Conservation (phyloP, 129 eudicot species). For the Kitagawia praeruptora region DNA sequence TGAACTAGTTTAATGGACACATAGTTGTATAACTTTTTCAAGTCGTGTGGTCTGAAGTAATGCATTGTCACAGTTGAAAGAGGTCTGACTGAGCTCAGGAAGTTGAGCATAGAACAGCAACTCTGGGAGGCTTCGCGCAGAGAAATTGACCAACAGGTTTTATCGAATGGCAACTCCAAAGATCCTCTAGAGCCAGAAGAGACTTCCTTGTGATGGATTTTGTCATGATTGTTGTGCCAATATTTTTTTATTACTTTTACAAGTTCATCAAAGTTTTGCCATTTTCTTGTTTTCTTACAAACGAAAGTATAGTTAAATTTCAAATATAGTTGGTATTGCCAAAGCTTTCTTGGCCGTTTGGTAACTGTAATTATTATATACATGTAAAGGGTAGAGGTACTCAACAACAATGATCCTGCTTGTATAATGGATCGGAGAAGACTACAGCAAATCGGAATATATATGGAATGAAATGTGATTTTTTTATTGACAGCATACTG, state of each 20-base stretch:
- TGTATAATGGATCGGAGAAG: neutral
- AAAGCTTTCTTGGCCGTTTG: neutral
- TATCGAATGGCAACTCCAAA: constrained; percentile 32
- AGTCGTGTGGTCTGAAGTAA: constrained; percentile 1
- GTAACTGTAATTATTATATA: neutral
- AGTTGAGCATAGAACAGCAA: constrained; percentile 84
- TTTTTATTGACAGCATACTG: neutral
- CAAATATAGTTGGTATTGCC: neutral
- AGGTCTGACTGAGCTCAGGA: constrained; percentile 70
- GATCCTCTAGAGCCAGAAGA: constrained; percentile 40
- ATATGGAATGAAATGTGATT: neutral
- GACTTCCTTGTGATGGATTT: constrained; percentile 21
- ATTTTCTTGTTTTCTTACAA: neutral
- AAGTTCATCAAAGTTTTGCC: neutral
- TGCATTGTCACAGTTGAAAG: constrained; percentile 54
- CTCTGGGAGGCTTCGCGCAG: constrained; percentile 97
- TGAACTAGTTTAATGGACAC: neutral
- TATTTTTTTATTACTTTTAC: neutral
- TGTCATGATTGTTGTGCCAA: neutral
- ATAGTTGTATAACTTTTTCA: neutral
- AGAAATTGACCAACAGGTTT: constrained; percentile 62
- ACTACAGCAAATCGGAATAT: neutral
- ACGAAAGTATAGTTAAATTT: neutral
- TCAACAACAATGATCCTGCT: neutral
- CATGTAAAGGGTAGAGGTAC: neutral